Evolutionary conservation across 768 basidiomycete species (phyloP), one percentile per base, ranked within the genome.

Genomic region (Pulveroboletus ravenelii): DNA sequence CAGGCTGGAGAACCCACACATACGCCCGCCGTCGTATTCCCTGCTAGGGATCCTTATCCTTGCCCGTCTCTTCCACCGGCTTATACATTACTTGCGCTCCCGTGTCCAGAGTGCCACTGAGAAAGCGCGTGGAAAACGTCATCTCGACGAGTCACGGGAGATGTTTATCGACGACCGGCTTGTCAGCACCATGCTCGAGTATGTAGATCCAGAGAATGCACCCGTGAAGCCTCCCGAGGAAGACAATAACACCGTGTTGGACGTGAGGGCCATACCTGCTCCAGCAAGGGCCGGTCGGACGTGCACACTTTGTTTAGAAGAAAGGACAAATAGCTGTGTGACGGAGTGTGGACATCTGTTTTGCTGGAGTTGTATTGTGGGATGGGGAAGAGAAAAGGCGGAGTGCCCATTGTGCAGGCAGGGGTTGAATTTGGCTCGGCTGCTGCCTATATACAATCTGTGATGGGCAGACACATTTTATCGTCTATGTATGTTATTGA

Each of bases 321-420:
- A 91, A 65, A 77, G 91, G 58, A 89, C 87, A 0, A 80, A 84
- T 51, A 90, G 82, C 57, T 85, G 84, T 62, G 81, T 85, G 27
- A 93, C 91, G 0, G 91, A 93, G 65, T 93, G 91, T 56, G 91
- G 91, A 0, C 91, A 93, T 66, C 62, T 93, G 41, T 93, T 93
- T 63, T 92, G 90, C 58, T 93, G 91, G 91, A 82, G 76, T 57
- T 93, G 91, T 59, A 89, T 93, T 36, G 81, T 88, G 39, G 87
- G 84, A 10, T 93, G 91, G 91, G 89, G 87, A 13, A 74, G 85
- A 64, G 91, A 93, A 66, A 93, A 91, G 80, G 77, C 89, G 9
- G 91, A 93, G 67, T 93, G 91, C 65, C 91, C 91, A 3, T 72
- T 93, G 7, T 93, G 91, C 67, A 79, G 91, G 56, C 91, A 93